Evolutionary conservation across 768 basidiomycete genomes (phyloP), one percentile per base, ranked within the genome.

Genomic region (Suillus decipiens): DNA sequence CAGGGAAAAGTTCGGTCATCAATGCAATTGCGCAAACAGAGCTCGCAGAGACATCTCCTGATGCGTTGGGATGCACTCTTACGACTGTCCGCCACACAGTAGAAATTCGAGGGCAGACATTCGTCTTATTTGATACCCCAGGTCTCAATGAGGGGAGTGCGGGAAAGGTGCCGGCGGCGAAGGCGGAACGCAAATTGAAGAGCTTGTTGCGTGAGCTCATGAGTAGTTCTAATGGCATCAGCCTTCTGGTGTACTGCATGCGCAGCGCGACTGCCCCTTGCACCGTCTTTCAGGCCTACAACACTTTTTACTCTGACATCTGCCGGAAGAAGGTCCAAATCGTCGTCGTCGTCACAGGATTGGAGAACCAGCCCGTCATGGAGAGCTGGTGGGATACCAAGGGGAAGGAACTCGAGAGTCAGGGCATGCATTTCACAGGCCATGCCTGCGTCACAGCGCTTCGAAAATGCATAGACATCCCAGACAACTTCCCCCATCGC

Each of bases 121-220:
- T 71, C 61, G 67, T 68, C 28, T 60, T 79, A 37, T 74, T 77
- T 72, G 79, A 81, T 60, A 80, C 79, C 5, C 70, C 73, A 12
- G 79, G 80, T 10, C 75, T 80, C 11, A 72, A 78, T 58, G 80
- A 81, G 61, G 79, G 66, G 34, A 53, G 69, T 48, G 57, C 63
- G 28, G 77, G 77, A 60, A 69, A 63, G 8, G 66, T 72, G 54
- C 70, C 73, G 61, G 71, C 73, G 41, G 73, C 70, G 56, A 66
- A 68, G 61, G 77, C 75, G 61, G 70, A 71, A 41, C 56, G 66
- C 59, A 68, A 69, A 56, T 69, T 73, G 45, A 73, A 62, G 28
- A 64, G 47, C 8, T 67, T 75, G 48, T 47, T 77, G 1, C 64
- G 59, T 34, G 74, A 69, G 60, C 68, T 74, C 45, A 64, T 60